phyloP scores from a whole-genome alignment of 2,329 filamentous ascomycete genomes.

The Cyphellophora attinorum region DNA sequence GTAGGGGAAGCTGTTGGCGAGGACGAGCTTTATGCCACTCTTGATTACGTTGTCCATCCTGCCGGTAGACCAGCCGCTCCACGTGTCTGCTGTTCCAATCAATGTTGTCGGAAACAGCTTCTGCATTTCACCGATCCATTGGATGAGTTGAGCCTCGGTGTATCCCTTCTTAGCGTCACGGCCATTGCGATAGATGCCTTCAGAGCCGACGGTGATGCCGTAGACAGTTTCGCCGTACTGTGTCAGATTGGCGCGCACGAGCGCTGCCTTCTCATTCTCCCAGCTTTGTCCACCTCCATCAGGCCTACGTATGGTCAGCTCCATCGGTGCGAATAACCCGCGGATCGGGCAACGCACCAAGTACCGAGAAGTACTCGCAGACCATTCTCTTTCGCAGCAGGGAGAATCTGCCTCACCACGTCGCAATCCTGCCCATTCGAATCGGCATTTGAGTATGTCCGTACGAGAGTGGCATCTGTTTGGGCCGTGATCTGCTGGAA shows the following conservation, averaged over 20 bases:
- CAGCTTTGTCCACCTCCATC: constrained; percentile 52
- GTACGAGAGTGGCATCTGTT: constrained; percentile 46
- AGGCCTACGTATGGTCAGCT: constrained; percentile 39
- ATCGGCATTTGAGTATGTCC: constrained; percentile 58
- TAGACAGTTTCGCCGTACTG: constrained; percentile 51
- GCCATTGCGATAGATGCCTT: constrained; percentile 60
- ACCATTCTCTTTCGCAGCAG: constrained; percentile 54
- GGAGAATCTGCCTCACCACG: constrained; percentile 51
- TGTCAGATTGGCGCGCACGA: constrained; percentile 33
- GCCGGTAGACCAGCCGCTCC: constrained; percentile 63
- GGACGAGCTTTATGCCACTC: constrained; percentile 50
- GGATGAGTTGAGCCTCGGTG: constrained; percentile 49
- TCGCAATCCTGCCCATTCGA: constrained; percentile 38
- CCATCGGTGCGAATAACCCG: no score
- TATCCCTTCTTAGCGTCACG: no score
- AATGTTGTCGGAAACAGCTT: constrained; percentile 43
- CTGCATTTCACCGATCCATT: constrained; percentile 54
- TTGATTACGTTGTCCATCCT: constrained; percentile 55
- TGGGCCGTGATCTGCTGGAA: constrained; percentile 49
- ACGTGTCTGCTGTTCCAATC: constrained; percentile 61
- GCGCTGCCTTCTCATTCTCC: constrained; percentile 49
- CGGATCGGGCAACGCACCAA: constrained; percentile 54
- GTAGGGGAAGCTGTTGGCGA: constrained; percentile 63
- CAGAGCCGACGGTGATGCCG: constrained; percentile 61
- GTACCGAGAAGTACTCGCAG: constrained; percentile 63